These are phyloP conservation scores for Excoecaria agallocha DNA, from an alignment of 345 rosid genomes.

Conservation along the genomic window DNA sequence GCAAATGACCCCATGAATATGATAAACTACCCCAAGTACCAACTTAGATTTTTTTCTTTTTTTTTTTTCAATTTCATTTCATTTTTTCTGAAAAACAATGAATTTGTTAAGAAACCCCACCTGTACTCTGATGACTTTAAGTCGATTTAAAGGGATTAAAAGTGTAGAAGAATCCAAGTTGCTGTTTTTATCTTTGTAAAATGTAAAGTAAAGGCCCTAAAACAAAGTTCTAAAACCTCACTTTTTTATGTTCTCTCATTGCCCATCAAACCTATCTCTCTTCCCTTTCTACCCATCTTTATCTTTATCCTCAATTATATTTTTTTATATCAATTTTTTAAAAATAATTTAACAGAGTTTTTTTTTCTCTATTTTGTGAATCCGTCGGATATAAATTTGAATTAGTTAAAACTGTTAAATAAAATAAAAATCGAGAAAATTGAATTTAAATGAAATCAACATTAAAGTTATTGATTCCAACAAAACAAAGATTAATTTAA, in stretches of 20 bases:
- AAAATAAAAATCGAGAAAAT: too few relatives aligned
- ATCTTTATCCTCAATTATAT: too few relatives aligned
- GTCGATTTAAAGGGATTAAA: constrained; percentile 10
- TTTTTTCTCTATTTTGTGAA: too few relatives aligned
- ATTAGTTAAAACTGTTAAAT: too few relatives aligned
- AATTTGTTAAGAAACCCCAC: constrained; percentile 13
- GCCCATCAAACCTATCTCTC: constrained; percentile 25
- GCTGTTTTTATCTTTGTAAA: not conserved
- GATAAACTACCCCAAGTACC: not conserved
- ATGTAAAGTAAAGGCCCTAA: constrained; percentile 10
- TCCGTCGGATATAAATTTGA: too few relatives aligned
- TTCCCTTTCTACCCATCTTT: constrained; percentile 21
- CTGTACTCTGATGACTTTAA: constrained; percentile 11
- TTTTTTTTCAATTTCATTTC: too few relatives aligned
- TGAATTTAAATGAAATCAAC: too few relatives aligned
- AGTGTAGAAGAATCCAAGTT: constrained; percentile 25
- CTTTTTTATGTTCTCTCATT: constrained; percentile 11
- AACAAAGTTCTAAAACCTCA: constrained; percentile 17
- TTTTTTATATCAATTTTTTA: not conserved
- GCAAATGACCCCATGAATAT: constrained; percentile 4
- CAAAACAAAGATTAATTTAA: too few relatives aligned
- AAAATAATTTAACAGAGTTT: too few relatives aligned
- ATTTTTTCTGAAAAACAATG: not conserved
- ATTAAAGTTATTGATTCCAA: too few relatives aligned
- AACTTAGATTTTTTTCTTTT: not conserved